Evolutionary conservation across 257 asterid species (phyloP).

Genomic region (Misopates orontium): DNA sequence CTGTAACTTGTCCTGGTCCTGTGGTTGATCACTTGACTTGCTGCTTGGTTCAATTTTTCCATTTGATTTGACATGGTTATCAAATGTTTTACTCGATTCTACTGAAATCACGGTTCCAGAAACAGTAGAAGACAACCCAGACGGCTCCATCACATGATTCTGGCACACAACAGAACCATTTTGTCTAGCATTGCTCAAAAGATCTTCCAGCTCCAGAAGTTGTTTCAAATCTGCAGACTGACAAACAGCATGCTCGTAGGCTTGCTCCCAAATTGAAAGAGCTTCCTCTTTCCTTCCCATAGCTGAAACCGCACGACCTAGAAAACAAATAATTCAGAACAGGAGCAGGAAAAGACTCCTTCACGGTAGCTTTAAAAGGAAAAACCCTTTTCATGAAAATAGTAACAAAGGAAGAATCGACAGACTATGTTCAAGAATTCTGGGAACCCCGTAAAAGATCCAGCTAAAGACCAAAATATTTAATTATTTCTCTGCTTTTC

Average conservation of each 20-base stretch:
- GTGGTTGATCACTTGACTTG: constrained; percentile 41
- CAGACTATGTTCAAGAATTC: constrained; percentile 16
- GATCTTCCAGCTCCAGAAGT: constrained; percentile 85
- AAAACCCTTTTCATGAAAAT: constrained; percentile 9
- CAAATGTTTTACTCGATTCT: constrained; percentile 41
- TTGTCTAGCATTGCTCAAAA: constrained; percentile 55
- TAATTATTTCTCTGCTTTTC: neutral
- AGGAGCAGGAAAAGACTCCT: constrained; percentile 25
- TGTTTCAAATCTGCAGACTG: constrained; percentile 86
- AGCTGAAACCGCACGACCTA: constrained; percentile 87
- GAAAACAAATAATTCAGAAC: constrained; percentile 32
- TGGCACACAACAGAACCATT: constrained; percentile 37
- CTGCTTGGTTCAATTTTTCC: constrained; percentile 38
- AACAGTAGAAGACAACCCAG: constrained; percentile 39
- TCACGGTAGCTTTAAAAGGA: constrained; percentile 18
- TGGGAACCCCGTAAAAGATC: constrained; percentile 23
- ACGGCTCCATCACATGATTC: constrained; percentile 38
- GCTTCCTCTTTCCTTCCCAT: constrained; percentile 88
- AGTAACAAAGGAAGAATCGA: constrained; percentile 18
- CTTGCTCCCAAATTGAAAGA: constrained; percentile 83
- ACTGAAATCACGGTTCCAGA: constrained; percentile 46
- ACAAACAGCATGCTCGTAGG: constrained; percentile 67
- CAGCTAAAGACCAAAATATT: neutral
- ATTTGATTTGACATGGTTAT: constrained; percentile 42
- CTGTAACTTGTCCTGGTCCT: constrained; percentile 39